phyloP scores from a whole-genome alignment of 2,329 filamentous ascomycete species.

The Ophiognomonia clavigignenti-juglandacearum region DNA sequence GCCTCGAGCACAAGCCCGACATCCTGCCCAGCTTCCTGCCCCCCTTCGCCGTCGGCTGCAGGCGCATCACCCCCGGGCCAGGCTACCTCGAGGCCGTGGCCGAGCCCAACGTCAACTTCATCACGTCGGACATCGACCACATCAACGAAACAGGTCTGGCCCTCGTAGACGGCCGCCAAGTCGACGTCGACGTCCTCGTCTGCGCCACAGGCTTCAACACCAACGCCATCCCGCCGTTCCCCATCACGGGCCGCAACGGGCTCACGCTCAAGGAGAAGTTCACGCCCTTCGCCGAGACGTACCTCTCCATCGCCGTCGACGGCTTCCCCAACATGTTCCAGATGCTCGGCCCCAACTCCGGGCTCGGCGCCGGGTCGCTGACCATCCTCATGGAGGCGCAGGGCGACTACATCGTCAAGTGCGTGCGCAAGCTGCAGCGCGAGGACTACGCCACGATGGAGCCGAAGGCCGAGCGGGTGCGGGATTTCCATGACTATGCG shows the following conservation, averaged over 20 bases:
- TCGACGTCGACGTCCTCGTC: constrained; percentile 27
- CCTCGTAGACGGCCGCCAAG: background rate
- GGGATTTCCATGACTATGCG: constrained; percentile 27
- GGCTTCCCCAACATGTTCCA: constrained; percentile 16
- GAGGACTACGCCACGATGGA: constrained; percentile 22
- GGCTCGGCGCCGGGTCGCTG: constrained; percentile 21
- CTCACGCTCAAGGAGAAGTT: constrained; percentile 18
- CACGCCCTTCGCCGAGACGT: constrained; percentile 16
- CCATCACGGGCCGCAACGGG: constrained; percentile 19
- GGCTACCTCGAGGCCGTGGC: constrained; percentile 38
- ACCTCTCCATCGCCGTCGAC: constrained; percentile 10
- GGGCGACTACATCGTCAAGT: constrained; percentile 26
- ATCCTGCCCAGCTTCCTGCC: constrained; percentile 18
- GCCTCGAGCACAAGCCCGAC: constrained; percentile 21
- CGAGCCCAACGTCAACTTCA: constrained; percentile 34
- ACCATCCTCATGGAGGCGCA: constrained; percentile 23
- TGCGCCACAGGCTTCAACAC: constrained; percentile 31
- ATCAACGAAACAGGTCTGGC: constrained; percentile 21
- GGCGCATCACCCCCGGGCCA: constrained; percentile 36
- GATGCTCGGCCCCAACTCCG: constrained; percentile 20
- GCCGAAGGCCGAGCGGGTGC: constrained; percentile 21
- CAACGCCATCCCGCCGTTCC: constrained; percentile 18
- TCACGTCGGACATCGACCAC: constrained; percentile 19
- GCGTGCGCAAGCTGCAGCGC: constrained; percentile 24
- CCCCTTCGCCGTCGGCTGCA: constrained; percentile 38